These are phyloP conservation scores for Rubia tinctorum DNA, from an alignment of 305 asterid genomes.

Conservation along the genomic window DNA sequence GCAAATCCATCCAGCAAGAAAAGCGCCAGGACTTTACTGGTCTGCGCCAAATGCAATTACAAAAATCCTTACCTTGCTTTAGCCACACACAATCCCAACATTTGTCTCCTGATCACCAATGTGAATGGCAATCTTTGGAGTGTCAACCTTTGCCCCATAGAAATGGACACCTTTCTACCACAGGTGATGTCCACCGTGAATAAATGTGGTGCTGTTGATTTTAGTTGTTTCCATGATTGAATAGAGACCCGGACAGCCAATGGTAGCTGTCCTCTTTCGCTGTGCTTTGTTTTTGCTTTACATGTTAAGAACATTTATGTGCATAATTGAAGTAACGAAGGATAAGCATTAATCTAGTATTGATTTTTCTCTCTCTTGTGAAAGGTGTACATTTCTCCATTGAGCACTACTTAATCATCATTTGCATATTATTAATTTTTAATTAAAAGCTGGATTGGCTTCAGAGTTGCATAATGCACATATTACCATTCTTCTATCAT, in stretches of 20 bases:
- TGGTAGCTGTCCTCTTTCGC: neutral
- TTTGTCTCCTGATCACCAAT: slow-evolving; percentile 15
- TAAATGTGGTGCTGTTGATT: neutral
- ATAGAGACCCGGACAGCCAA: neutral
- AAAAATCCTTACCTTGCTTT: slow-evolving; percentile 20
- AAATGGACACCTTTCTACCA: slow-evolving; percentile 13
- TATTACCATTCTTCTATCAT: neutral
- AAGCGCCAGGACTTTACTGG: slow-evolving; percentile 8
- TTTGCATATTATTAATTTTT: neutral
- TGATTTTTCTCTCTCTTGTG: slow-evolving; percentile 3
- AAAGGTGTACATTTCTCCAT: neutral
- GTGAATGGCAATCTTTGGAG: slow-evolving; percentile 21
- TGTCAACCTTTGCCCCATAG: slow-evolving; percentile 21
- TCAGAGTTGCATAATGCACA: neutral
- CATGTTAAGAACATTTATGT: neutral
- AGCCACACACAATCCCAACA: slow-evolving; percentile 25
- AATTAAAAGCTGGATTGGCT: neutral
- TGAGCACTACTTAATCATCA: neutral
- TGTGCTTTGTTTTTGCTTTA: neutral
- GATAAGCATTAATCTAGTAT: neutral
- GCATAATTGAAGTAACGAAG: neutral
- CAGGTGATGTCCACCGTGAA: slow-evolving; percentile 6
- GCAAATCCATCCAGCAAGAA: slow-evolving; percentile 21
- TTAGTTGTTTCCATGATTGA: neutral
- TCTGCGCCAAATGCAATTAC: slow-evolving; percentile 17